Percentiles rank a stretch among this genome's conserved stretches.
Conservation (phyloP, 2,329 filamentous ascomycete genomes). For the Colletotrichum cereale region DNA sequence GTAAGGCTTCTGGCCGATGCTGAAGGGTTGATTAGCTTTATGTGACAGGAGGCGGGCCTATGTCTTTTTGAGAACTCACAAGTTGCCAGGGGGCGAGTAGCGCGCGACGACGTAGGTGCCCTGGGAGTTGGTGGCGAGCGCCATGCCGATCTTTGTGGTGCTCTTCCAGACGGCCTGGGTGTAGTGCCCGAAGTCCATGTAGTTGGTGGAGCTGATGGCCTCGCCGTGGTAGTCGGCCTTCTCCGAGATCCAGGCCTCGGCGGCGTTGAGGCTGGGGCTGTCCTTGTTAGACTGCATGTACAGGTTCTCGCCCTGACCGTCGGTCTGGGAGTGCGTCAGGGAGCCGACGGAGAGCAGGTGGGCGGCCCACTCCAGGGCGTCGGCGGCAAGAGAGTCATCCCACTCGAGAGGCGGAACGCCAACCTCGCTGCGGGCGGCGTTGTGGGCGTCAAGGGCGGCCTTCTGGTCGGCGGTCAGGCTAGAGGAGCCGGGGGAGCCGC, state of each 20-base stretch:
- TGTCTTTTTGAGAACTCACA: constrained; percentile 37
- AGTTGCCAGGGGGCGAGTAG: constrained; percentile 51
- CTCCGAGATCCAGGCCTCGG: constrained; percentile 36
- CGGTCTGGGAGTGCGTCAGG: constrained; percentile 37
- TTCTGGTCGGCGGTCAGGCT: constrained; percentile 33
- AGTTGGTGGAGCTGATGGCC: constrained; percentile 36
- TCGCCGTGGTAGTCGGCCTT: constrained; percentile 38
- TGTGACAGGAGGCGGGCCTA: neutral
- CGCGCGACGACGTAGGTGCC: constrained; percentile 51
- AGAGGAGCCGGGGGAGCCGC: constrained; percentile 39
- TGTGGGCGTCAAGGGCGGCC: constrained; percentile 39
- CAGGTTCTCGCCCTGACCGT: constrained; percentile 39
- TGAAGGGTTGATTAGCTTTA: neutral
- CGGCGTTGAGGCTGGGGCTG: constrained; percentile 33
- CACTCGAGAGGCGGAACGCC: constrained; percentile 40
- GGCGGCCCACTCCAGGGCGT: constrained; percentile 42
- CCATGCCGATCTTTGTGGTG: constrained; percentile 50
- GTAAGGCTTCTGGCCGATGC: constrained; percentile 47
- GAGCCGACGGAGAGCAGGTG: constrained; percentile 37
- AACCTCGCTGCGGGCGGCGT: constrained; percentile 37
- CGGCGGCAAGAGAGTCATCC: constrained; percentile 47
- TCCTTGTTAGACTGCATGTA: constrained; percentile 38
- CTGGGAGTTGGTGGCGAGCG: constrained; percentile 44
- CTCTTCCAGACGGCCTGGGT: constrained; percentile 50
- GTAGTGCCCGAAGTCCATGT: constrained; percentile 46